Base-by-base conservation (phyloP, 345 rosid genomes). In the Erodium maritimum region DNA sequence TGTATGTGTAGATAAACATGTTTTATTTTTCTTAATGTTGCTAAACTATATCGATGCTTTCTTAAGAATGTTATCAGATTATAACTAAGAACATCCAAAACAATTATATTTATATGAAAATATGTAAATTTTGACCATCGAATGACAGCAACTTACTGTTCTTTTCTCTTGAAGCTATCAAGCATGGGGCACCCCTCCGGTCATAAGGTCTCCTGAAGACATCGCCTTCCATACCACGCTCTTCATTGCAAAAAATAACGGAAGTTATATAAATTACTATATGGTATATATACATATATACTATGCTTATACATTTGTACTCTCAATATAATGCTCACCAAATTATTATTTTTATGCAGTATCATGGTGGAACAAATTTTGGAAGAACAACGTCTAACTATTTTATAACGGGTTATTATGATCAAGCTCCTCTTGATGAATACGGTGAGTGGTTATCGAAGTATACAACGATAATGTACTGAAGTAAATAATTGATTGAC, bases 301-400 rank as follows among this genome's bases (percentile, higher is more conserved):
- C 46, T 5, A 37, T 5, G 46, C 46, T 37, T 37, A 37, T 3
- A 37, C 10, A 37, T 37, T 37, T 7, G 33, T 25, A 25, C 7
- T 25, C 7, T 25, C 37, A 29, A 29, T 5, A 42, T 42, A 42
- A 42, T 42, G 48, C 48, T 42, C 3, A 42, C 11, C 48, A 7
- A 42, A 17, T 21, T 34, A 51, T 21, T 56, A 20, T 4, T 18
- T 4, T 18, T 2, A 34, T 57, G 12, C 51, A 91, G 98, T 91
- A 84, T 63, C 98, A 91, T 42, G 98, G 98, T 7, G 98, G 98
- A 65, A 91, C 98, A 1, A 91, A 86, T 78, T 86, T 91, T 54
- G 98, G 98, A 58, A 81, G 96, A 62, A 76, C 86, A 23, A 75
- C 85, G 1, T 61, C 95, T n/a, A 79, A 85, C 12, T 84, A 80